Evolutionary conservation across 1,284 basidiomycete genomes (phyloP), one percentile per base, ranked within the genome.

Genomic region (Moniliophthora roreri): DNA sequence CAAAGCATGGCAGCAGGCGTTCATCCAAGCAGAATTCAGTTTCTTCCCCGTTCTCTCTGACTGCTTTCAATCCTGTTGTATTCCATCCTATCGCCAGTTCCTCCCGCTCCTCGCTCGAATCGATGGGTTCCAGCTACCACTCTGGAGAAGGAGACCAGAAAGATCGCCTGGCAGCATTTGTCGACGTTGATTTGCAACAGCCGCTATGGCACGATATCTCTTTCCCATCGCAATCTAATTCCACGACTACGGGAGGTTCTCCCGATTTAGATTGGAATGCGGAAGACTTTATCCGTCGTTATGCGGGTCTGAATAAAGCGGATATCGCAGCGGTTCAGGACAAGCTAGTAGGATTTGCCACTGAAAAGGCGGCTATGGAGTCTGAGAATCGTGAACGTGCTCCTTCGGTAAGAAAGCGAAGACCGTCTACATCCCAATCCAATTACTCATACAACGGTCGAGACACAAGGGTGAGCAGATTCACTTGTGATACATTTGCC

Each of bases 341-440:
- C 40, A 88, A 81, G 67, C 73, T 92, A 36, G 77, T 91, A 10
- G 70, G 69, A 46, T 82, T 81, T 34, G 83, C 82, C 6, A 66
- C 78, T 45, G 74, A 78, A 23, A 87, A 85, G 62, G 76, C 77
- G 50, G 72, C 73, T 15, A 77, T 75, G 20, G 16, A 45, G 48
- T 75, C 79, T 8, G 85, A 87, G 57, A 66, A 74, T 36, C 78
- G 81, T 23, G 78, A 81, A 57, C 76, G 84, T 41, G 72, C 79
- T 0, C 81, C 83, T 23, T 74, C 82, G 3, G 71, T 85, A 57
- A 75, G 87, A 55, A 81, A 81, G 56, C 78, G 88, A 50, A 76
- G 87, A 42, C 87, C 87, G 6, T 91, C 89, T 0, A 89, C 86
- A n/a, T 89, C 89, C 10, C 87, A 89, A 66, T 88, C 88, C 7